Evolutionary conservation across 1,284 basidiomycete genomes (phyloP), one percentile per base, ranked within the genome.

Genomic region (Naganishia cerealis): DNA sequence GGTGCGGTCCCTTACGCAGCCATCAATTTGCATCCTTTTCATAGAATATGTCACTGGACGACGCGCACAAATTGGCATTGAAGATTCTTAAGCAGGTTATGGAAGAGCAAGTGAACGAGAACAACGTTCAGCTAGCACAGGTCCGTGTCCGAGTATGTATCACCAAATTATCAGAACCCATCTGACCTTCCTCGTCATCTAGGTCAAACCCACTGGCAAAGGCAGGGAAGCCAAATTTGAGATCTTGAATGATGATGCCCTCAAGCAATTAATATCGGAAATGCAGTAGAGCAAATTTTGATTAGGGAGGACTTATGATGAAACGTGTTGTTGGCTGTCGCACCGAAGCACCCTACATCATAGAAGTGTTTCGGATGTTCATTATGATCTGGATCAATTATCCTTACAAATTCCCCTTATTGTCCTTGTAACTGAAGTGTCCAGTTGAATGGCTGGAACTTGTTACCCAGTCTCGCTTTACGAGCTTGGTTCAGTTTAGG

Each of bases 91-190:
- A 98, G 83, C 94, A 99, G 83, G 96, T 99, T 57, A 99, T 99
- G 96, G 96, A 99, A 81, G 96, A 99, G 84, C 95, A 95, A 81
- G 86, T 99, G 50, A 93, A 97, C 81, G 91, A 96, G 77, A 91
- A 96, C 83, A 99, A 99, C 75, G 94, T 99, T 26, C 95, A 99
- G 81, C 85, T 99, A 26, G 94, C 95, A 63, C 91, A 94, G 85
- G 92, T 90, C 66, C 56, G 84, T 81, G 9, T 33, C n/a, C 18
- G 21, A 36, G 38, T 46, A 38, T 16, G n/a, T 16, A 2, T 21
- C 33, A 46, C 4, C 38, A n/a, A 7, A 13, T 26, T 12, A 4
- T 24, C 9, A 15, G 24, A 29, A 42, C 46, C 42, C 24, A 10
- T 16, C 53, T 66, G 24, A 66, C 24, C 36, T 33, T 38, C 26